phyloP scores from a whole-genome alignment of 148 eudicot genomes.

The Chenopodium quinoa region DNA sequence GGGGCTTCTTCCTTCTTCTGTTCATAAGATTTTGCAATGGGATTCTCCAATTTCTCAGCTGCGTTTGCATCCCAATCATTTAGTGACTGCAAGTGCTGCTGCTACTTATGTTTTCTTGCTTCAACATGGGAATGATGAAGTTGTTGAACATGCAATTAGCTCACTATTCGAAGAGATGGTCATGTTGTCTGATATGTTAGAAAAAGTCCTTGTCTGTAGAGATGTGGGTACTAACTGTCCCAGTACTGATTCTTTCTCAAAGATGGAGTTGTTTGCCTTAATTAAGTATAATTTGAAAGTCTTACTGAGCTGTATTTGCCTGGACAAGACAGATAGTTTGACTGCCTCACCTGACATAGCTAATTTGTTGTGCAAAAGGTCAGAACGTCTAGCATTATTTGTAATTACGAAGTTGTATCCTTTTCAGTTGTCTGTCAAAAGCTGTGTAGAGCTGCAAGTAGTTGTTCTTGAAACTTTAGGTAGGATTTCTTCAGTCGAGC shows the following conservation, averaged over 20 bases:
- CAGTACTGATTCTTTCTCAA: slow-evolving; percentile 39
- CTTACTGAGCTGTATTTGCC: slow-evolving; percentile 57
- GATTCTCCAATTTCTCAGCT: slow-evolving; percentile 74
- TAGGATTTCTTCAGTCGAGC: slow-evolving; percentile 56
- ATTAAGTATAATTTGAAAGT: slow-evolving; percentile 84
- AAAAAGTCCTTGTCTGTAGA: slow-evolving; percentile 22
- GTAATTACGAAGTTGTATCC: slow-evolving; percentile 53
- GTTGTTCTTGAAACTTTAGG: slow-evolving; percentile 55
- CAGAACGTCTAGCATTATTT: slow-evolving; percentile 50
- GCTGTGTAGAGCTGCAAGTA: slow-evolving; percentile 61
- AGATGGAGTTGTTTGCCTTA: slow-evolving; percentile 61
- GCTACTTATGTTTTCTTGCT: slow-evolving; percentile 92
- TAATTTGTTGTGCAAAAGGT: slow-evolving; percentile 49
- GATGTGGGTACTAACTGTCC: slow-evolving; percentile 16
- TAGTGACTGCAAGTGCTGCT: slow-evolving; percentile 82
- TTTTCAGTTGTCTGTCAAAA: slow-evolving; percentile 39
- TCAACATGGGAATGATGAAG: slow-evolving; percentile 72
- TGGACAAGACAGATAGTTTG: slow-evolving; percentile 43
- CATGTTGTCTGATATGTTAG: slow-evolving; percentile 49
- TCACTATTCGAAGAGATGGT: slow-evolving; percentile 62
- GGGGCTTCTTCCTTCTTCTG: slow-evolving; percentile 81
- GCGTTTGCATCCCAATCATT: slow-evolving; percentile 89
- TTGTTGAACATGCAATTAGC: slow-evolving; percentile 66
- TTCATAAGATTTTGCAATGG: slow-evolving; percentile 60
- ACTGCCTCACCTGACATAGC: slow-evolving; percentile 53